A percentile compares a stretch with the other conserved stretches of the same genome.
Conservation (phyloP, 2,329 filamentous ascomycete genomes). For the Scolecobasidium constrictum region DNA sequence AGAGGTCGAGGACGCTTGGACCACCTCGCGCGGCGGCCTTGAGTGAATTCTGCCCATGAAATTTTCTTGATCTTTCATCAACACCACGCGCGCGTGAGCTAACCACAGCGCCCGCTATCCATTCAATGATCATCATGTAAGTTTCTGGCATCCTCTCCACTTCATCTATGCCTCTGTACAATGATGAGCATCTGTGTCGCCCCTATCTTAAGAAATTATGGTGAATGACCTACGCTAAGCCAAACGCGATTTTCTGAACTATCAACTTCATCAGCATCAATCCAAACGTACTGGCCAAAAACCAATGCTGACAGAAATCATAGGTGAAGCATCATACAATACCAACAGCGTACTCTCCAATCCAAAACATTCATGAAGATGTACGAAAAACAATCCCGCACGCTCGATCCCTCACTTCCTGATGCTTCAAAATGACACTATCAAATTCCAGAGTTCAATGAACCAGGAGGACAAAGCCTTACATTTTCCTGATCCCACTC, state of each 20-base stretch:
- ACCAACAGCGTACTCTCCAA: background rate
- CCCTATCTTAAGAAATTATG: slow-evolving; percentile 17
- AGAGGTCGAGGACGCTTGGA: no score
- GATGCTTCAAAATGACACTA: background rate
- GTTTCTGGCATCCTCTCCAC: no score
- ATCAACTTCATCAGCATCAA: background rate
- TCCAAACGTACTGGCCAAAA: background rate
- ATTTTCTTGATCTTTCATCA: no score
- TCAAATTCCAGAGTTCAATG: background rate
- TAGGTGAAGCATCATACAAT: background rate
- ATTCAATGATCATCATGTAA: no score
- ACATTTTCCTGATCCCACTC: no score
- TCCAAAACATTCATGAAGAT: background rate
- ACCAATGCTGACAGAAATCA: background rate
- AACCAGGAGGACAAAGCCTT: slow-evolving; percentile 1
- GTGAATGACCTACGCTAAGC: slow-evolving; percentile 16
- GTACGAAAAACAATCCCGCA: background rate
- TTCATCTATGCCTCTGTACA: slow-evolving; percentile 14
- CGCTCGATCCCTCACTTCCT: slow-evolving; percentile 1
- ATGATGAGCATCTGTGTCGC: slow-evolving; percentile 19
- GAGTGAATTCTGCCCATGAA: no score
- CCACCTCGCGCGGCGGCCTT: no score
- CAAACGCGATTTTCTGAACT: slow-evolving; percentile 15
- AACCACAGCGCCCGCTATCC: no score
- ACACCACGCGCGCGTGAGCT: no score